Conservation (phyloP, 192 early-diverging fungal species). For the Backusella macrospora region DNA sequence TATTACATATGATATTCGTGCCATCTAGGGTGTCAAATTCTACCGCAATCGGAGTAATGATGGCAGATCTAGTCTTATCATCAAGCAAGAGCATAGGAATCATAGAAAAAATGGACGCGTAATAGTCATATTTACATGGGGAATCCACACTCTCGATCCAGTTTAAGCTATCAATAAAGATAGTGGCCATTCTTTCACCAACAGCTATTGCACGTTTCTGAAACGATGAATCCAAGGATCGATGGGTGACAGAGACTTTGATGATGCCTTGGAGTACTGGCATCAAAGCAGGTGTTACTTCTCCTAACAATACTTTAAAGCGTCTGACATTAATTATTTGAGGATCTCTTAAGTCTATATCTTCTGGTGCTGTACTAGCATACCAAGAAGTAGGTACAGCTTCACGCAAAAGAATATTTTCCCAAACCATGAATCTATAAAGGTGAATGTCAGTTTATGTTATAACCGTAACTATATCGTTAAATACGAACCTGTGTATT, state of each 20-base stretch:
- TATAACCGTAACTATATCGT: not conserved
- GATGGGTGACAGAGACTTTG: constrained; percentile 58
- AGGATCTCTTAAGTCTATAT: constrained; percentile 44
- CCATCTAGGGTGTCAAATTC: constrained; percentile 64
- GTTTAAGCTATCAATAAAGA: constrained; percentile 55
- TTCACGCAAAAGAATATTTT: constrained; percentile 60
- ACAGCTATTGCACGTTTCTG: constrained; percentile 60
- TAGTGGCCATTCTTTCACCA: constrained; percentile 25
- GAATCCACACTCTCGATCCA: constrained; percentile 23
- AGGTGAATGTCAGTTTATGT: not conserved
- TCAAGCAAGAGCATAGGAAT: constrained; percentile 62
- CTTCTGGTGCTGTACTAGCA: constrained; percentile 37
- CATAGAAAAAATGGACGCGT: constrained; percentile 57
- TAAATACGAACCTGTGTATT: constrained; percentile 52
- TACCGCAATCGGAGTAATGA: constrained; percentile 63
- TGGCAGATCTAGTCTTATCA: constrained; percentile 51
- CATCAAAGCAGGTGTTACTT: constrained; percentile 64
- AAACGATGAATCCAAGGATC: not conserved
- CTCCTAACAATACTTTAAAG: constrained; percentile 65
- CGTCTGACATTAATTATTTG: constrained; percentile 67
- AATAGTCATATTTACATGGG: constrained; percentile 52
- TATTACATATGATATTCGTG: constrained; percentile 47
- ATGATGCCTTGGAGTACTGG: constrained; percentile 64
- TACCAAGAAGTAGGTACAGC: constrained; percentile 70
- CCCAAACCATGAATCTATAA: constrained; percentile 55